A percentile compares a stretch with the other conserved stretches of the same genome.
Conservation (phyloP, 495 filamentous ascomycete genomes). For the Annulohypoxylon moriforme region DNA sequence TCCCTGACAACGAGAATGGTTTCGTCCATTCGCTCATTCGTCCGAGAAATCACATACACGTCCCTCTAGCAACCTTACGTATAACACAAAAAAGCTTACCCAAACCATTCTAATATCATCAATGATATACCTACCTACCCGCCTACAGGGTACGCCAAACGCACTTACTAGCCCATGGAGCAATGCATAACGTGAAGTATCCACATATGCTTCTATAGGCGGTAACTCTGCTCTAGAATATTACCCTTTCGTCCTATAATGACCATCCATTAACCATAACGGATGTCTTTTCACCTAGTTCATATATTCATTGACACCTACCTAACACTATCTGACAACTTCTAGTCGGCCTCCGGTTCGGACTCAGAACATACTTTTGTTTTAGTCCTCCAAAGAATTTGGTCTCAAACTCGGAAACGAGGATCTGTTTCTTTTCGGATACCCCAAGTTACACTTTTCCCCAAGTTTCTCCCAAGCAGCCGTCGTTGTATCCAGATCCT, state of each 20-base stretch:
- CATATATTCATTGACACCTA: constrained; percentile 19
- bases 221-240: constrained; percentile 29
- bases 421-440: constrained; percentile 45
- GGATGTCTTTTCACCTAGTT: constrained; percentile 16
- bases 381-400: constrained; percentile 25
- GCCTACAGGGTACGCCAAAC: constrained; percentile 47
- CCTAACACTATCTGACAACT: neutral
- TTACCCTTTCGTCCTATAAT: constrained; percentile 38
- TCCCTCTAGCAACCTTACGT: constrained; percentile 1
- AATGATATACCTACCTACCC: constrained; percentile 3
- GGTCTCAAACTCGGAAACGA: constrained; percentile 32
- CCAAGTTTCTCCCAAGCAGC: constrained; percentile 43
- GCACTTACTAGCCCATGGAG: constrained; percentile 36
- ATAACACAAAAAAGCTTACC: constrained; percentile 33
- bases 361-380: constrained; percentile 37
- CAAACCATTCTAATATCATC: constrained; percentile 13
- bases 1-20: constrained; percentile 4
- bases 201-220: constrained; percentile 26
- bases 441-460: constrained; percentile 48
- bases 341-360: constrained; percentile 31
- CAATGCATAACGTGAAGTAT: constrained; percentile 50
- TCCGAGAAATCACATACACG: constrained; percentile 23
- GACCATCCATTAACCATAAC: constrained; percentile 18
- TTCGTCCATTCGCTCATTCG: constrained; percentile 4
- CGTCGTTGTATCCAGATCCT: constrained; percentile 48